Base-by-base conservation (phyloP, 129 eudicot species). In the Heracleum sosnowskyi region DNA sequence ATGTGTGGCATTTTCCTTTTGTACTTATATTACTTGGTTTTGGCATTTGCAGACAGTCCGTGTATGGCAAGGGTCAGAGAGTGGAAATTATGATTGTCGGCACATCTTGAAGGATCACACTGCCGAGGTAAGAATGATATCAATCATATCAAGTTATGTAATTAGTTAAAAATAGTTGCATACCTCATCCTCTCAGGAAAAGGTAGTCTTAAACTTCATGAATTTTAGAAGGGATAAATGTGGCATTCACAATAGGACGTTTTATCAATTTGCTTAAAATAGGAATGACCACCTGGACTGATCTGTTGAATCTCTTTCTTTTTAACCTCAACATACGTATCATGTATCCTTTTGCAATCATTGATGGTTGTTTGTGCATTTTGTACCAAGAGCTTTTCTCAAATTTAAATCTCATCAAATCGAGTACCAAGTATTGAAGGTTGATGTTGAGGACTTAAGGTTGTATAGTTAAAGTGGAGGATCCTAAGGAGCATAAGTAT, bases 51-150 rank as follows among this genome's bases (percentile, higher is more conserved):
- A 95, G 98, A 95, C 98, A 13, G 98, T 95, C 47, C 90, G 98
- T 37, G 81, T 95, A 35, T 95, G 98, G 98, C 87, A 87, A 87
- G 94, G 86, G 71, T 91, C 97, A 70, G 98, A 95, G 68, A 82
- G 83, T 79, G 98, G 96, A 83, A 87, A 83, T 53, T 95, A 92
- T 81, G 88, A 90, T 70, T 91, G 98, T 83, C 86, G 80, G 84
- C 93, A 92, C 75, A 82, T 86, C 83, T 79, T 95, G 55, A 95
- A 76, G 85, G 98, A 95, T 82, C 98, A 95, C 84, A 91, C 94
- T 69, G 94, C 94, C 13, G 98, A 91, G 97, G 98, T 95, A 88
- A 42, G 34, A 8, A 28, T 28, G 34, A 31, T 29, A 29, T 29
- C 39, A 66, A 66, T 28, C 16, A 15, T 22, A 4, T 66, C 10